These are phyloP conservation scores for Fistulifera pelliculosa DNA, from an alignment of 108 stramenopile species.

Conservation along the genomic window DNA sequence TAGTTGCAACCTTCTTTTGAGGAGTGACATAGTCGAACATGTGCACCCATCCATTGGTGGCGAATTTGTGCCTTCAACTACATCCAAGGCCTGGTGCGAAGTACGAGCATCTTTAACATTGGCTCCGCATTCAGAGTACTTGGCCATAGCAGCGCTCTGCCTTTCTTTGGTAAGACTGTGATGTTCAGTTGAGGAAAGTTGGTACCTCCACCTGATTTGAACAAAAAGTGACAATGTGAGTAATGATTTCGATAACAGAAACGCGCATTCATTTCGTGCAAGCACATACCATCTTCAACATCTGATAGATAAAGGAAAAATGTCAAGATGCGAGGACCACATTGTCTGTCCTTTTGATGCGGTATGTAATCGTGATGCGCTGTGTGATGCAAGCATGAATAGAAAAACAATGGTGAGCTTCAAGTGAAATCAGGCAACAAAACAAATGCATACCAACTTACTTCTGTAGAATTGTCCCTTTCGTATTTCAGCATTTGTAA, in stretches of 20 bases:
- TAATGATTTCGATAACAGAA: no score
- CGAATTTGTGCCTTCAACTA: constrained; percentile 60
- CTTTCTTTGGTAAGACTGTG: constrained; percentile 69
- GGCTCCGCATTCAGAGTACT: constrained; percentile 39
- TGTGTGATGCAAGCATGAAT: no score
- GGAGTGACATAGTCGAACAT: constrained; percentile 48
- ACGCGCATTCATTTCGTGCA: no score
- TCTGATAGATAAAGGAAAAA: constrained; percentile 80
- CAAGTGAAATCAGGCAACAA: no score
- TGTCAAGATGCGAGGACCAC: constrained; percentile 61
- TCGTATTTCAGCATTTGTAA: constrained; percentile 60
- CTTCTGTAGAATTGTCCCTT: constrained; percentile 33
- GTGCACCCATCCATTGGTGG: constrained; percentile 79
- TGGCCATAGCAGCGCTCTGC: constrained; percentile 76
- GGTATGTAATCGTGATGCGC: constrained; percentile 35
- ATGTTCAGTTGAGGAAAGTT: constrained; percentile 35
- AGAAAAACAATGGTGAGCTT: no score
- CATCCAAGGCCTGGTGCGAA: constrained; percentile 55
- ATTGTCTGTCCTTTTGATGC: constrained; percentile 15
- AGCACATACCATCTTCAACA: constrained; percentile 21
- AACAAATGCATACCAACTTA: no score
- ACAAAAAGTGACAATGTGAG: no score
- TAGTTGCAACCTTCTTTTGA: constrained; percentile 28
- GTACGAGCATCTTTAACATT: constrained; percentile 39
- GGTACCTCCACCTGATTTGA: constrained; percentile 50